Evolutionary conservation across 768 basidiomycete species (phyloP), one percentile per base, ranked within the genome.

Genomic region (Suillus placidus): DNA sequence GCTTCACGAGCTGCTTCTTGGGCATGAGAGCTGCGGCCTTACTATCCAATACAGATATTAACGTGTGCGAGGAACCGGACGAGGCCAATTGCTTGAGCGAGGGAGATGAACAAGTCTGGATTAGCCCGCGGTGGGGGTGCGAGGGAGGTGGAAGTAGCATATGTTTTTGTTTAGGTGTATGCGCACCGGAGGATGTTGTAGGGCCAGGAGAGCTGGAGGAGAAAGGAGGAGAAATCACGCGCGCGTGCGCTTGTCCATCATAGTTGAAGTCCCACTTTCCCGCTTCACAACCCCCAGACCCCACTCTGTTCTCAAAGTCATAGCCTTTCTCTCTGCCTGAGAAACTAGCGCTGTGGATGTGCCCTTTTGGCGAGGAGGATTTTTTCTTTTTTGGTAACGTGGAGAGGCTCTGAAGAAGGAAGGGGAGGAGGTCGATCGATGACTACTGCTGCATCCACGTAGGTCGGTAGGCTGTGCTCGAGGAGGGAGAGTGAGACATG

Each of bases 401-500:
- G 60, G 58, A 45, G 69, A 60, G 52, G 34, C 40, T 65, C 67
- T 20, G 35, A 10, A 45, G 26, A 56, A n/a, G 63, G 60, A 38
- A 61, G 62, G 13, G 67, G 66, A 6, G 67, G 71, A 26, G 76
- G 79, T 30, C 81, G 75, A 0, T 76, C 72, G 45, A 88, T 78
- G 42, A 87, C 62, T 10, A 90, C 76, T 4, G 79, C 80, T 0
- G 85, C 83, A 69, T 89, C 83, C 43, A 90, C 68, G 68, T 80
- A 85, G 6, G 88, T 86, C 3, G 88, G 84, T 0, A 87, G 82
- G 64, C 88, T 88, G 60, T 84, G 78, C 61, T 86, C 85, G 7
- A 85, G 76, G 6, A 90, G 73, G 1, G 80, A 80, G 2, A 90
- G 82, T 1, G 80, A 75, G 38, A 88, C 77, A 45, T 82, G 80